Percentiles rank a stretch among this genome's conserved stretches.
Conservation (phyloP, 1,284 basidiomycete genomes). For the Leccinum subrobustum region DNA sequence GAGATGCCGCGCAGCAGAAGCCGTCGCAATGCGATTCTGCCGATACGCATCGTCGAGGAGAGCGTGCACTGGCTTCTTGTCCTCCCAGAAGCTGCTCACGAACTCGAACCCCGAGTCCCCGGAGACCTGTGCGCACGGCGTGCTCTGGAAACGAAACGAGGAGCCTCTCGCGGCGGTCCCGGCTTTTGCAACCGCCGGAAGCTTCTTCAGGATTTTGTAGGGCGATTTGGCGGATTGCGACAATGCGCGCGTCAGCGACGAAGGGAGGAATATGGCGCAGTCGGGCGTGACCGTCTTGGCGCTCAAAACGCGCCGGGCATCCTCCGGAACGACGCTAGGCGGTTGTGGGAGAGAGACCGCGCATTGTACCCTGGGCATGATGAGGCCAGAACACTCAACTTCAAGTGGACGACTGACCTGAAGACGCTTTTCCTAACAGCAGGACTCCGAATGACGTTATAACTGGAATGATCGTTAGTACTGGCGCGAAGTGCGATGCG, state of each 20-base stretch:
- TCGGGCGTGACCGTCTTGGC: constrained; percentile 49
- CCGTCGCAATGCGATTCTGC: constrained; percentile 57
- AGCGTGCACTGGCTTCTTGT: constrained; percentile 53
- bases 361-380: constrained; percentile 43
- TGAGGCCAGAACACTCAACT: constrained; percentile 5
- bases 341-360: constrained; percentile 51
- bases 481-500: background rate
- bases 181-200: constrained; percentile 34
- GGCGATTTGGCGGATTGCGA: constrained; percentile 44
- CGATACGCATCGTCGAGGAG: constrained; percentile 53
- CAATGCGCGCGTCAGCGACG: constrained; percentile 36
- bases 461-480: constrained; percentile 33
- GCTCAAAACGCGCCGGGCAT: constrained; percentile 41
- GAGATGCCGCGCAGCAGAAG: constrained; percentile 49
- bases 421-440: constrained; percentile 42
- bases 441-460: constrained; percentile 47
- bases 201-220: constrained; percentile 46
- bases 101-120: constrained; percentile 50
- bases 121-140: constrained; percentile 46
- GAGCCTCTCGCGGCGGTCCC: constrained; percentile 40
- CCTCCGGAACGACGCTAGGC: constrained; percentile 30
- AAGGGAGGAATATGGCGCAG: constrained; percentile 46
- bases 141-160: constrained; percentile 53
- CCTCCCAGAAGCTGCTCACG: constrained; percentile 53
- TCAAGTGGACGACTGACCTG: constrained; percentile 32